Evolutionary conservation across 805 yeast genomes (phyloP).

Genomic region (Myxozyma monticola): DNA sequence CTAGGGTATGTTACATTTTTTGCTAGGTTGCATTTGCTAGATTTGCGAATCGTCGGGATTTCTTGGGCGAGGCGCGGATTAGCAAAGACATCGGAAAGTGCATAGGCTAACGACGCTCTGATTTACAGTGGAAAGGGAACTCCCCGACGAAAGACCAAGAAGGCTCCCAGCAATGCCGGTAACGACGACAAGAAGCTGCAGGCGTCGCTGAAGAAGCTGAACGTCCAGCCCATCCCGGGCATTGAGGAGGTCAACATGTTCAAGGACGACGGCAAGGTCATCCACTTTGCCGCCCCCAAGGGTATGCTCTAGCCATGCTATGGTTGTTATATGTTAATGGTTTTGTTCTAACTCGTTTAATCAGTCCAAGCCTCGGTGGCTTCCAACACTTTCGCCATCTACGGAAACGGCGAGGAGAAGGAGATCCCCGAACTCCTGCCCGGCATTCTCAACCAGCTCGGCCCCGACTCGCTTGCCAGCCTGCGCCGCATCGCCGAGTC

Average conservation of each 20-base stretch:
- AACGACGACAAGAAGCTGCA: constrained; percentile 90
- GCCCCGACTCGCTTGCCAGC: constrained; percentile 90
- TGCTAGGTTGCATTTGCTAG: too few species aligned
- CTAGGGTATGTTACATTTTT: constrained; percentile 6
- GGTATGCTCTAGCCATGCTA: constrained; percentile 18
- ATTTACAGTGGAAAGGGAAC: constrained; percentile 49
- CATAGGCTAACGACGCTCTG: background rate
- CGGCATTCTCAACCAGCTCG: constrained; percentile 90
- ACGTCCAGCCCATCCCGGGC: constrained; percentile 83
- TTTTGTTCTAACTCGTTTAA: background rate
- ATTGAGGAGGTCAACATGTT: constrained; percentile 97
- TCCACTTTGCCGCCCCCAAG: constrained; percentile 94
- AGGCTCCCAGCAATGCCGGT: constrained; percentile 56
- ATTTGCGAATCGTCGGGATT: too few species aligned
- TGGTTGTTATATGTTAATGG: background rate
- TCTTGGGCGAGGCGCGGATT: too few species aligned
- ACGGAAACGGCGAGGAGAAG: constrained; percentile 94
- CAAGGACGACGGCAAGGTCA: constrained; percentile 92
- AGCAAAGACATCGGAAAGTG: too few species aligned
- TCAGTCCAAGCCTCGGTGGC: constrained; percentile 87
- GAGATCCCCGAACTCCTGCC: constrained; percentile 89
- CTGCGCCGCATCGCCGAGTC: constrained; percentile 88
- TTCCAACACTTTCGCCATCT: constrained; percentile 89
- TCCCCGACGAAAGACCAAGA: constrained; percentile 91
- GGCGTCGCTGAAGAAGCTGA: constrained; percentile 82